Conservation (phyloP, 2,329 filamentous ascomycete species). For the Botrytis sinoallii region DNA sequence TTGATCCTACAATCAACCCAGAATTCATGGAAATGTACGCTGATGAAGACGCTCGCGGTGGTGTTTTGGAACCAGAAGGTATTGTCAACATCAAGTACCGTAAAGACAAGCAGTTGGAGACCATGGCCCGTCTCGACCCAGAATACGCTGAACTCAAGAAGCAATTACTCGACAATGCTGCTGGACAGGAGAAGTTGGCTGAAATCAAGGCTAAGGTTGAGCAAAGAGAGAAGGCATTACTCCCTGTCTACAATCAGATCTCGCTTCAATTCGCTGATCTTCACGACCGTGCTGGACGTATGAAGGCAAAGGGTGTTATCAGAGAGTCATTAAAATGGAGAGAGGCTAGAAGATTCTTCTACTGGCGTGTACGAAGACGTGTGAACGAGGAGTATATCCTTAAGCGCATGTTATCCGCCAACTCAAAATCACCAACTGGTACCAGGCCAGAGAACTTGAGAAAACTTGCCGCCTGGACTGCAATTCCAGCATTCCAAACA, state of each 20-base stretch:
- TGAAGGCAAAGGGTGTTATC: constrained; percentile 96
- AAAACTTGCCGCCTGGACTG: constrained; percentile 79
- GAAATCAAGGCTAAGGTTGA: constrained; percentile 81
- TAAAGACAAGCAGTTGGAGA: constrained; percentile 94
- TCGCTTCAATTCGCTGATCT: constrained; percentile 96
- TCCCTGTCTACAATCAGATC: constrained; percentile 93
- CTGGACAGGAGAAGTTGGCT: constrained; percentile 71
- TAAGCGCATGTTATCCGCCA: constrained; percentile 68
- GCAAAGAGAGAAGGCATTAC: constrained; percentile 78
- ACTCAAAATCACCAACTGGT: constrained; percentile 44
- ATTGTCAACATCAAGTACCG: constrained; percentile 99
- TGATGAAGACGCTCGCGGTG: constrained; percentile 88
- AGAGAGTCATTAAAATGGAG: constrained; percentile 80
- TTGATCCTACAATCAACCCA: constrained; percentile 97
- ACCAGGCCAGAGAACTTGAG: constrained; percentile 66
- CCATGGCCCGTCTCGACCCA: constrained; percentile 90
- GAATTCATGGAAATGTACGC: constrained; percentile 99
- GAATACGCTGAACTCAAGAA: constrained; percentile 82
- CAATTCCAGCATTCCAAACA: constrained; percentile 69
- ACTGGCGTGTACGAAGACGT: constrained; percentile 96
- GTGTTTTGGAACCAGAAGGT: constrained; percentile 96
- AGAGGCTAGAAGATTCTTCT: constrained; percentile 94
- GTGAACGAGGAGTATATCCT: constrained; percentile 97
- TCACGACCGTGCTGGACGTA: constrained; percentile 93
- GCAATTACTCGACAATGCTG: constrained; percentile 60